phyloP scores from a whole-genome alignment of 129 eudicot genomes.

The Arctium lappa region DNA sequence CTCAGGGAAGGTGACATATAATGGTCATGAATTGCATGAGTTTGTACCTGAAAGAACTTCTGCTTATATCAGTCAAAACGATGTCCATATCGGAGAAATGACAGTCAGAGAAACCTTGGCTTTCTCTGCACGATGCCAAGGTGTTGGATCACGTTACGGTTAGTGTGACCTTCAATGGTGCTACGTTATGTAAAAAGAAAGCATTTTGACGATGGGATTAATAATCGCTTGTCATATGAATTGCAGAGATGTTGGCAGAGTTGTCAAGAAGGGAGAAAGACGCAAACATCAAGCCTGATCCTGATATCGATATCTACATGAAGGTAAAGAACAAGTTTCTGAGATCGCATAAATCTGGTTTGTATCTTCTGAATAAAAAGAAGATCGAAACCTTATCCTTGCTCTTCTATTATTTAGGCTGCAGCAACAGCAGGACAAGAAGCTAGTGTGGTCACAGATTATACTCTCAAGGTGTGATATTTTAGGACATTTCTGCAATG shows the following conservation, averaged over 20 bases:
- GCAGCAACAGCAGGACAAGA: conserved; percentile 70
- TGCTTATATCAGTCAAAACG: conserved; percentile 86
- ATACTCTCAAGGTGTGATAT: conserved; percentile 57
- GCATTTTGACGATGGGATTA: neutral
- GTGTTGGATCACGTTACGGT: conserved; percentile 90
- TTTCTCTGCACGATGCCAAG: conserved; percentile 86
- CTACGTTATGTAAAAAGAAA: neutral
- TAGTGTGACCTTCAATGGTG: conserved; percentile 21
- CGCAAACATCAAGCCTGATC: conserved; percentile 86
- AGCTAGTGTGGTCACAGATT: conserved; percentile 76
- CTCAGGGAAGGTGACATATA: conserved; percentile 76
- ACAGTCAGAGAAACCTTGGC: conserved; percentile 92
- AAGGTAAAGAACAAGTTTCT: conserved; percentile 40
- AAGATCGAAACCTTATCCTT: neutral
- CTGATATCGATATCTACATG: conserved; percentile 82
- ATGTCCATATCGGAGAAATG: conserved; percentile 92
- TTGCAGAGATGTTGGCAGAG: conserved; percentile 83
- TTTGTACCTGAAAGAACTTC: conserved; percentile 91
- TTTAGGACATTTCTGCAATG: neutral
- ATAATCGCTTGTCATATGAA: neutral
- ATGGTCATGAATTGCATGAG: conserved; percentile 69
- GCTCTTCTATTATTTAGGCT: conserved; percentile 43
- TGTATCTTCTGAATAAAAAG: neutral
- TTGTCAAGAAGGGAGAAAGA: conserved; percentile 80
- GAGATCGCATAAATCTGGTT: neutral